These are phyloP conservation scores for Chrysoporthe deuterocubensis DNA, from an alignment of 2,329 filamentous ascomycete species.

Conservation along the genomic window DNA sequence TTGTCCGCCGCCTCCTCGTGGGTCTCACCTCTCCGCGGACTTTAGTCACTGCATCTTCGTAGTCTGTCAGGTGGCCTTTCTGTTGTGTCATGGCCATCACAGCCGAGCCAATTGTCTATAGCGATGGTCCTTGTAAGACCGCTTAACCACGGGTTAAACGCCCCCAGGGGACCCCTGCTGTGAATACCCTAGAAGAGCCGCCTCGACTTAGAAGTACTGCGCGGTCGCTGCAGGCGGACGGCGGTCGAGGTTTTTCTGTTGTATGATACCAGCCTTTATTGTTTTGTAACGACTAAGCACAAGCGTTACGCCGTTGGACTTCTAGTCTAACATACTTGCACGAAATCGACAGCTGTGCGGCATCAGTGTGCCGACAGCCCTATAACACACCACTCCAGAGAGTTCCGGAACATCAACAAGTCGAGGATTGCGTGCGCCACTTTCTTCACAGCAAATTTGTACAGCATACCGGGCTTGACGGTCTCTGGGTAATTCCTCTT, in stretches of 20 bases:
- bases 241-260: too few relatives aligned
- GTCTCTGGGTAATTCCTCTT: too few relatives aligned
- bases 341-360: not conserved
- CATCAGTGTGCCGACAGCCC: not conserved
- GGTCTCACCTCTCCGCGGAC: not conserved
- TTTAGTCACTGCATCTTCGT: constrained; percentile 12
- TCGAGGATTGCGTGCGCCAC: too few relatives aligned
- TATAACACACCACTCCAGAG: too few relatives aligned
- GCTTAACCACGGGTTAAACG: not conserved
- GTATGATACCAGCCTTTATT: not conserved
- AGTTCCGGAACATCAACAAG: too few relatives aligned
- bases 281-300: not conserved
- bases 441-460: too few relatives aligned
- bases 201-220: not conserved
- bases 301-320: not conserved
- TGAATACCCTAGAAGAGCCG: not conserved
- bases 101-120: constrained; percentile 9
- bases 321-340: not conserved
- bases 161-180: not conserved
- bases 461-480: too few relatives aligned
- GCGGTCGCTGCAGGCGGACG: too few relatives aligned
- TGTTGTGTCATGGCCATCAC: not conserved
- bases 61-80: constrained; percentile 8
- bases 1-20: not conserved
- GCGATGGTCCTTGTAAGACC: not conserved